Conservation (phyloP, 1,284 basidiomycete genomes). For the Pseudozyma flocculosa region DNA sequence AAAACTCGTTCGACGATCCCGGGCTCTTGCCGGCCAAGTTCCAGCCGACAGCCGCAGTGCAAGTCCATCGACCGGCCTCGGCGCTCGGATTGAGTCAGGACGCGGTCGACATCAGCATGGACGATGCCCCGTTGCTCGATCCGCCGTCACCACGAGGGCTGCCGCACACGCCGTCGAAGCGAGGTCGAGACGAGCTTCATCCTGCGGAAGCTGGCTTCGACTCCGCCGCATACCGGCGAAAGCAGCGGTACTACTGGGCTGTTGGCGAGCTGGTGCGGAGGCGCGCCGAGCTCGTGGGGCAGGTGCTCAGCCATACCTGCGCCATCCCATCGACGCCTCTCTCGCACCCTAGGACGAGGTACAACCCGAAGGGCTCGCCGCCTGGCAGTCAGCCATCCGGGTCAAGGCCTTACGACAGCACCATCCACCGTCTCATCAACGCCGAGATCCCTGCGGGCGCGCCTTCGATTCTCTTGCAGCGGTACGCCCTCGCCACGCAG, state of each 20-base stretch:
- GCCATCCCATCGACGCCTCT: constrained; percentile 5
- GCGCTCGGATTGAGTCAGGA: no score
- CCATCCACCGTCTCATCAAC: constrained; percentile 30
- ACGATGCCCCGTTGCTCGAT: no score
- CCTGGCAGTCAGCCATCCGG: constrained; percentile 1
- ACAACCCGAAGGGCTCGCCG: constrained; percentile 20
- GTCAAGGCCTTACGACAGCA: constrained; percentile 1
- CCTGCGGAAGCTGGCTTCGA: no score
- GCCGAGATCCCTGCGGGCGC: constrained; percentile 14
- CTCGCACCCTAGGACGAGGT: constrained; percentile 14
- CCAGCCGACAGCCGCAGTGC: no score
- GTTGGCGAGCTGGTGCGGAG: constrained; percentile 24
- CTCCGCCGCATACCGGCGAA: neutral
- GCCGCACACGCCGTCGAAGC: no score
- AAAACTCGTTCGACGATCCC: neutral
- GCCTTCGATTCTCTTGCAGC: constrained; percentile 10
- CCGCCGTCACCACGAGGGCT: no score
- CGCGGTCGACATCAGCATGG: no score
- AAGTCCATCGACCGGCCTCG: no score
- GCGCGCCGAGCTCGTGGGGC: constrained; percentile 21
- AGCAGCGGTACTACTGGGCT: constrained; percentile 19
- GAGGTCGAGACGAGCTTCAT: no score
- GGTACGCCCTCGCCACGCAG: constrained; percentile 22
- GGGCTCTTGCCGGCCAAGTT: no score
- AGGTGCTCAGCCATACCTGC: constrained; percentile 22